These are phyloP conservation scores for Paxillus ammoniavirescens DNA, from an alignment of 768 basidiomycete genomes.

Conservation along the genomic window DNA sequence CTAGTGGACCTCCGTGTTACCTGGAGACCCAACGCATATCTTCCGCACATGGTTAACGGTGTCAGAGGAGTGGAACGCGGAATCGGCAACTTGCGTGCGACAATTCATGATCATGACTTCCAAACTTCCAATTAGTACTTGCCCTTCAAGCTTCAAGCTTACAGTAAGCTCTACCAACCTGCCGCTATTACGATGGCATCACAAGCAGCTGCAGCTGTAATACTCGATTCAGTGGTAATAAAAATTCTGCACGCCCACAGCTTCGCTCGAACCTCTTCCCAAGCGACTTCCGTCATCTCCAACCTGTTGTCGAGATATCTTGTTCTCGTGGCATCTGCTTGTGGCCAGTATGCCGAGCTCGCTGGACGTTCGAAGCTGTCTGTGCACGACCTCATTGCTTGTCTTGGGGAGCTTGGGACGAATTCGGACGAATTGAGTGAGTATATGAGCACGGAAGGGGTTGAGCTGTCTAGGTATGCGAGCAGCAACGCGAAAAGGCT, in stretches of 20 bases:
- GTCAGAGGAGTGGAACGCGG: too few relatives aligned
- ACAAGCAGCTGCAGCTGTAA: conserved; percentile 50
- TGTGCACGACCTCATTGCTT: conserved; percentile 58
- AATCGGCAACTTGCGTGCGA: too few relatives aligned
- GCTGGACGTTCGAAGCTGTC: conserved; percentile 63
- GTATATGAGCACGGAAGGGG: conserved; percentile 64
- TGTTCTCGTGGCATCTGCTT: conserved; percentile 59
- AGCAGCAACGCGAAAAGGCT: conserved; percentile 59
- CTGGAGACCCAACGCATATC: conserved; percentile 53
- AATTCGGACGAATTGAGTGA: conserved; percentile 66
- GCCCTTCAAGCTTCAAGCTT: too few relatives aligned
- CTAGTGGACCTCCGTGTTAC: conserved; percentile 23
- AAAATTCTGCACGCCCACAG: conserved; percentile 74
- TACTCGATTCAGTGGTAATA: conserved; percentile 66
- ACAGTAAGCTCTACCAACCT: too few relatives aligned
- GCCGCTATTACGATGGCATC: conserved; percentile 20
- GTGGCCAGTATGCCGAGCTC: conserved; percentile 72
- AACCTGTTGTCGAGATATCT: conserved; percentile 78
- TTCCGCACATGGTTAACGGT: conserved; percentile 52
- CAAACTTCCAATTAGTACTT: too few relatives aligned
- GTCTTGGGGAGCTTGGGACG: conserved; percentile 75
- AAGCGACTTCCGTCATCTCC: conserved; percentile 67
- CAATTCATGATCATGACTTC: too few relatives aligned
- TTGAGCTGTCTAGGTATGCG: conserved; percentile 68
- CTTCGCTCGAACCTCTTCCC: conserved; percentile 74